phyloP scores from a whole-genome alignment of 495 filamentous ascomycete genomes.

The Cercophora scortea region DNA sequence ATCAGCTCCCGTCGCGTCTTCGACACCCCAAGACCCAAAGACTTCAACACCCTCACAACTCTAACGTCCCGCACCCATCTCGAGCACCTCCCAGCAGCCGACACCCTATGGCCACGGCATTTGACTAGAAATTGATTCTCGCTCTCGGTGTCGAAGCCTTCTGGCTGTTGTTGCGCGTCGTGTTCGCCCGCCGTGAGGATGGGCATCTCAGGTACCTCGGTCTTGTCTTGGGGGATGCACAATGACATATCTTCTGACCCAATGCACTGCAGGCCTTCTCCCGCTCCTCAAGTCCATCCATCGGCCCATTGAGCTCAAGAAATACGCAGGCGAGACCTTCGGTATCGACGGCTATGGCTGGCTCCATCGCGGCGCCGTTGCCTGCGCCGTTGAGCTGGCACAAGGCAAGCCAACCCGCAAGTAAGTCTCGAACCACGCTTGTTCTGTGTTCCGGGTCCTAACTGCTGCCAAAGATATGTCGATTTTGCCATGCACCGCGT shows the following conservation, averaged over 20 bases:
- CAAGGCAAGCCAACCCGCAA: constrained; percentile 79
- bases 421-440: constrained; percentile 38
- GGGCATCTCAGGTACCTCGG: constrained; percentile 60
- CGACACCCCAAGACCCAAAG: too few species aligned
- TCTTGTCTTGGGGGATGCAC: not conserved
- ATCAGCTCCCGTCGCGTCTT: not conserved
- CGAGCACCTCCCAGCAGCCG: too few species aligned
- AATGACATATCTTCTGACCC: constrained; percentile 9
- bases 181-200: constrained; percentile 32
- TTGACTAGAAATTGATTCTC: not conserved
- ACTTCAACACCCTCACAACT: too few species aligned
- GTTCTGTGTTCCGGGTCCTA: not conserved
- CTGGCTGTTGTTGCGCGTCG: not conserved
- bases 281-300: constrained; percentile 95
- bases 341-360: constrained; percentile 96
- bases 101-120: constrained; percentile 7
- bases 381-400: constrained; percentile 88
- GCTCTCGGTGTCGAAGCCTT: not conserved
- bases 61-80: too few species aligned
- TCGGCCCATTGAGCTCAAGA: constrained; percentile 74
- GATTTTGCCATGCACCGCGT: constrained; percentile 89
- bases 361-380: constrained; percentile 88
- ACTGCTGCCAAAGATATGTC: constrained; percentile 55
- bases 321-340: constrained; percentile 80
- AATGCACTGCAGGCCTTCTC: constrained; percentile 57